These are phyloP conservation scores for Cyberlindnera euphorbiae DNA, from an alignment of 805 yeast species.

Conservation along the genomic window DNA sequence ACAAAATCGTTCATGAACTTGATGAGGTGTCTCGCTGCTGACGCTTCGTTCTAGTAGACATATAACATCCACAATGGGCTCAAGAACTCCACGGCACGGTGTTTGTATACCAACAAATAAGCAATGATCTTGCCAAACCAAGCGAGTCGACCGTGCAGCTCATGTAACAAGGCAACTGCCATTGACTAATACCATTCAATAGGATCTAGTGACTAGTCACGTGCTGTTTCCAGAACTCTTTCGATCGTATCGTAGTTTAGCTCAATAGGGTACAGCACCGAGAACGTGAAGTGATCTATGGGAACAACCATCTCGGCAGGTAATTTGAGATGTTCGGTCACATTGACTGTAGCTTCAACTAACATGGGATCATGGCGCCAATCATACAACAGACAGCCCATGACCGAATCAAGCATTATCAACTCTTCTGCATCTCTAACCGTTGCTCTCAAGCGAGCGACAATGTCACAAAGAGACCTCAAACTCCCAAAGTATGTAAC, in stretches of 20 bases:
- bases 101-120: conserved; percentile 13
- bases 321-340: conserved; percentile 14
- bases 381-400: conserved; percentile 36
- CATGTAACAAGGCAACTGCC: conserved; percentile 7
- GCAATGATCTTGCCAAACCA: conserved; percentile 6
- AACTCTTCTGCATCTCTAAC: conserved; percentile 18
- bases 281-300: conserved; percentile 17
- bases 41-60: conserved; percentile 13
- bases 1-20: conserved; percentile 6
- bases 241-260: neutral
- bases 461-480: conserved; percentile 26
- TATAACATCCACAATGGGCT: conserved; percentile 27
- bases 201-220: no score
- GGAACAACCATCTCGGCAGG: conserved; percentile 6
- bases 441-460: conserved; percentile 20
- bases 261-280: conserved; percentile 6
- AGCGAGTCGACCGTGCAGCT: neutral
- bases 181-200: conserved; percentile 16
- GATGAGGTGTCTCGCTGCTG: conserved; percentile 11
- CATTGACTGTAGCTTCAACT: conserved; percentile 9
- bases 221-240: no score
- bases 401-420: conserved; percentile 33
- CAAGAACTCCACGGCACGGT: conserved; percentile 26
- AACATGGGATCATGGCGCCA: conserved; percentile 15
- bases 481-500: conserved; percentile 21